Conservation (phyloP, 495 filamentous ascomycete genomes). For the Tuber umbilicatum region DNA sequence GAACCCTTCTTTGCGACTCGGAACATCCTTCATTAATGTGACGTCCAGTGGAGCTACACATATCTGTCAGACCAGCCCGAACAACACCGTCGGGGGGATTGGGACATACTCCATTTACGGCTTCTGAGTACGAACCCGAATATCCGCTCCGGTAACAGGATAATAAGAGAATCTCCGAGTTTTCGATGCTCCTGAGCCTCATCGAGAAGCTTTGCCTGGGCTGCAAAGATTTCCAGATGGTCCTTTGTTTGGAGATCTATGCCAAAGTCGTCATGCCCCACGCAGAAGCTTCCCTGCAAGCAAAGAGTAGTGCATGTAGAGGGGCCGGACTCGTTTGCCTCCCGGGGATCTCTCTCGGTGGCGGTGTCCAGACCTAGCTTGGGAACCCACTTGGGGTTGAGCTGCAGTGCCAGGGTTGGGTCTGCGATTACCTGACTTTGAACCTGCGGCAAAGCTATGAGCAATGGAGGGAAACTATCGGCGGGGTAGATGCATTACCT, state of each 20-base stretch:
- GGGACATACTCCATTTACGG: constrained; percentile 6
- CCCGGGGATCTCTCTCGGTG: neutral
- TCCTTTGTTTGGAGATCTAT: constrained; percentile 4
- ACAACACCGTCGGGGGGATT: neutral
- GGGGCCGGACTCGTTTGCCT: neutral
- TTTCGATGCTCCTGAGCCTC: neutral
- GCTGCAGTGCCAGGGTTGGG: constrained; percentile 7
- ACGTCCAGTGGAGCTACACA: constrained; percentile 3
- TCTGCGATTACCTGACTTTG: constrained; percentile 11
- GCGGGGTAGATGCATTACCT: neutral
- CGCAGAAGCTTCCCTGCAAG: neutral
- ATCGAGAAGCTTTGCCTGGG: neutral
- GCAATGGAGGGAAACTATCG: neutral
- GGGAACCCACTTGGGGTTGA: constrained; percentile 3
- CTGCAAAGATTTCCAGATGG: neutral
- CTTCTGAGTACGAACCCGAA: constrained; percentile 8
- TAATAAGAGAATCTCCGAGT: neutral
- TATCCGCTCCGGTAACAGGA: neutral
- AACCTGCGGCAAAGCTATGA: constrained; percentile 1
- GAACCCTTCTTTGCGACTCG: constrained; percentile 7
- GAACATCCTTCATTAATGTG: neutral
- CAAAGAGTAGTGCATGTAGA: neutral
- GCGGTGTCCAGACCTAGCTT: neutral
- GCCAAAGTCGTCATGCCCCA: no score
- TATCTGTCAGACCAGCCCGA: neutral